phyloP scores from a whole-genome alignment of 768 basidiomycete species.

The Pisolithus sp. region DNA sequence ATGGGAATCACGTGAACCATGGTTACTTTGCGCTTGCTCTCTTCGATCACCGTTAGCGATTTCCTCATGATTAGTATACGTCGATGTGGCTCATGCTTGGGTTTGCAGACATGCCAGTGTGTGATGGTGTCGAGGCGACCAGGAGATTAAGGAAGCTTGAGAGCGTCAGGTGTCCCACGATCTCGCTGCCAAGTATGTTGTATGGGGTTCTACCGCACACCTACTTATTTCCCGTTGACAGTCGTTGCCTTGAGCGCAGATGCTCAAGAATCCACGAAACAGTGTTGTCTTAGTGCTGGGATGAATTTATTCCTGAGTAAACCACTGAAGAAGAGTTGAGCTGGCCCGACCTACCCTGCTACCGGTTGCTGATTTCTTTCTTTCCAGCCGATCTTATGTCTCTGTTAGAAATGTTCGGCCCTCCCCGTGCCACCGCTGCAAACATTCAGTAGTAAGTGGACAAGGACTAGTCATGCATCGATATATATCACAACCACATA shows the following conservation, averaged over 20 bases:
- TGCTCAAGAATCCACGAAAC: conserved; percentile 71
- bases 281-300: conserved; percentile 68
- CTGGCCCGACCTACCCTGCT: background rate
- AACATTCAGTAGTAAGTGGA: background rate
- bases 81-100: background rate
- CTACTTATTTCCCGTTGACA: conserved; percentile 15
- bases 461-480: too few species aligned
- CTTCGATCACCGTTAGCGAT: conserved; percentile 64
- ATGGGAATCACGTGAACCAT: conserved; percentile 62
- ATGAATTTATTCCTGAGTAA: conserved; percentile 77
- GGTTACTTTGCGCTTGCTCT: conserved; percentile 65
- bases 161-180: conserved; percentile 43
- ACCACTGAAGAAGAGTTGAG: conserved; percentile 54
- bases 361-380: background rate
- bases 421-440: conserved; percentile 5
- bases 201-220: background rate
- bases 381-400: conserved; percentile 45
- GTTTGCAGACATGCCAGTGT: conserved; percentile 64
- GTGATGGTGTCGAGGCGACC: conserved; percentile 70
- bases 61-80: background rate
- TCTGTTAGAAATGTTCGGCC: conserved; percentile 49
- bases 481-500: too few species aligned
- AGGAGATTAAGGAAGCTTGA: conserved; percentile 58
- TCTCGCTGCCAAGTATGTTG: conserved; percentile 50
- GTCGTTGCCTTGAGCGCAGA: conserved; percentile 72